Conservation (phyloP, 2,329 filamentous ascomycete genomes). For the Venturia asperata region DNA sequence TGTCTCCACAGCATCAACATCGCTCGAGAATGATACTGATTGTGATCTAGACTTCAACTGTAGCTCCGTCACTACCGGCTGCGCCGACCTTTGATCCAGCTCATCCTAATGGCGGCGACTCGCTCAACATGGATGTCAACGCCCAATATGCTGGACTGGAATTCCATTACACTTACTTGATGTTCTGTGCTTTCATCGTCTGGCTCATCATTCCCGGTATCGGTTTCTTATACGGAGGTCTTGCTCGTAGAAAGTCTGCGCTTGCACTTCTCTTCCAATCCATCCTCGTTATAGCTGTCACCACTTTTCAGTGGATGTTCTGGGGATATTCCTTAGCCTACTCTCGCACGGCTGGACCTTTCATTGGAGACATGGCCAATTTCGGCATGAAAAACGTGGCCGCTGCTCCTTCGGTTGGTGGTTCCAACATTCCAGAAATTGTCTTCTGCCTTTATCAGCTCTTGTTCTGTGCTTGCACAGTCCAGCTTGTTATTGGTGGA, state of each 20-base stretch:
- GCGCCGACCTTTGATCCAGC: constrained; percentile 35
- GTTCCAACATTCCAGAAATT: constrained; percentile 53
- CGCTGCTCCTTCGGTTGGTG: constrained; percentile 54
- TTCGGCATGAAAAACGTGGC: constrained; percentile 56
- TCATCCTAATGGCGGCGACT: constrained; percentile 49
- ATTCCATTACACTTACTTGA: constrained; percentile 51
- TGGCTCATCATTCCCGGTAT: constrained; percentile 58
- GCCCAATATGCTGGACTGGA: constrained; percentile 52
- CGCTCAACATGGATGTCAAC: constrained; percentile 49
- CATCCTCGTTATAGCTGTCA: constrained; percentile 49
- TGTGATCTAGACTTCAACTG: not conserved
- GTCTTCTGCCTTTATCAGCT: constrained; percentile 61
- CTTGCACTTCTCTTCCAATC: constrained; percentile 57
- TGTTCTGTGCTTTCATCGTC: constrained; percentile 47
- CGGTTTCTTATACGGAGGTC: constrained; percentile 57
- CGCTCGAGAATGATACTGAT: not conserved
- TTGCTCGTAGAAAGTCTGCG: constrained; percentile 56
- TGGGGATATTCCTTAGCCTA: constrained; percentile 56
- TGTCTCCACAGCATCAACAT: not conserved
- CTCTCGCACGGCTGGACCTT: constrained; percentile 51
- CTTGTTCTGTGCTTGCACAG: constrained; percentile 55
- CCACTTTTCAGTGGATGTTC: constrained; percentile 21
- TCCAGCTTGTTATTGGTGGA: constrained; percentile 59
- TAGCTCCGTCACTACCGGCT: not conserved
- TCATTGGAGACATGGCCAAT: constrained; percentile 56